phyloP scores from a whole-genome alignment of 1,139 yeast genomes.

The Yamadazyma oceani region DNA sequence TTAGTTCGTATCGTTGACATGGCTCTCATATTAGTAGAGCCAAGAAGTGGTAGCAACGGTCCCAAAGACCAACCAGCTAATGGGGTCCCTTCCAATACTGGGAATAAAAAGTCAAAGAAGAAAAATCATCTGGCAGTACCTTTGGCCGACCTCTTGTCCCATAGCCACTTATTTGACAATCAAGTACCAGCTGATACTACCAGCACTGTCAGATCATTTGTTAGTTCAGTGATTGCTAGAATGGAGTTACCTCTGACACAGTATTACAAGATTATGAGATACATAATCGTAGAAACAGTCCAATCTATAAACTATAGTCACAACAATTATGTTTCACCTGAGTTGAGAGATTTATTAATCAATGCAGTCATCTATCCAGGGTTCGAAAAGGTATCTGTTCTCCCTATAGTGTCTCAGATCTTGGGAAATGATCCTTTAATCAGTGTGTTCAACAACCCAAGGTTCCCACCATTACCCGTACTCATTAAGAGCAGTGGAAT shows the following conservation, averaged over 20 bases:
- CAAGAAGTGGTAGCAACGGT: constrained; percentile 24
- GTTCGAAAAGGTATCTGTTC: constrained; percentile 55
- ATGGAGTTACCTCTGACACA: constrained; percentile 61
- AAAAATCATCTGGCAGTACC: constrained; percentile 47
- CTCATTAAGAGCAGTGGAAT: constrained; percentile 25
- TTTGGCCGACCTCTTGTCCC: constrained; percentile 70
- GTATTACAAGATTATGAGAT: constrained; percentile 60
- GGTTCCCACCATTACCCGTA: constrained; percentile 65
- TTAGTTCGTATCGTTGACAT: constrained; percentile 47
- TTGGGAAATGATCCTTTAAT: constrained; percentile 43
- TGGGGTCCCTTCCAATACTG: constrained; percentile 9
- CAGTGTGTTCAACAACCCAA: constrained; percentile 68
- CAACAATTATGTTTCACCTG: constrained; percentile 27
- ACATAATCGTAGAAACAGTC: constrained; percentile 50
- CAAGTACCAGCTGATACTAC: constrained; percentile 41
- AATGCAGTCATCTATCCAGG: constrained; percentile 66
- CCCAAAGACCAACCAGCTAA: too few species aligned
- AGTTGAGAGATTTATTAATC: constrained; percentile 44
- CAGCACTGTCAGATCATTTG: constrained; percentile 45
- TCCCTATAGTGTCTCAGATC: constrained; percentile 66
- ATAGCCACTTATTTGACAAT: constrained; percentile 55
- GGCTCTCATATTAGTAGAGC: constrained; percentile 45
- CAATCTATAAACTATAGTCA: constrained; percentile 21
- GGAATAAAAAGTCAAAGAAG: constrained; percentile 36
- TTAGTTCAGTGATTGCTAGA: constrained; percentile 48